phyloP scores from a whole-genome alignment of 192 early-diverging fungal genomes.

The Mortierella hygrophila region DNA sequence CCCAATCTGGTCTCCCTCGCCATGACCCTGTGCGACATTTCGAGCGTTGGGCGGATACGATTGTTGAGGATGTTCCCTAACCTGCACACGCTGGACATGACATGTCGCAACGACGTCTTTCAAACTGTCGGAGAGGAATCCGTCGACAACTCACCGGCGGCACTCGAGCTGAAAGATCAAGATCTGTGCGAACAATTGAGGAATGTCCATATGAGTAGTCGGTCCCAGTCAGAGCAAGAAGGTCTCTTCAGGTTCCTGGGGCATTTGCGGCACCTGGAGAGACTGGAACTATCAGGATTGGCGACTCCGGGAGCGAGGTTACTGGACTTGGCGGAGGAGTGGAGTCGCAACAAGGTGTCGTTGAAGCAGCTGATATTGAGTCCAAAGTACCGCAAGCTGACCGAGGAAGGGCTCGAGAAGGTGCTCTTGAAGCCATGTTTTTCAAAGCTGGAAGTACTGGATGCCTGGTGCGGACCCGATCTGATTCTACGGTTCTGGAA shows the following conservation, averaged over 20 bases:
- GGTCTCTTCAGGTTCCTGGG: slow-evolving; percentile 7
- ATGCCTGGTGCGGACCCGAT: slow-evolving; percentile 25
- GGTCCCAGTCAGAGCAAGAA: slow-evolving; percentile 15
- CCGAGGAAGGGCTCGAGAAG: slow-evolving; percentile 11
- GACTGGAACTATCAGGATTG: slow-evolving; percentile 21
- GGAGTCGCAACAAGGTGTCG: slow-evolving; percentile 19
- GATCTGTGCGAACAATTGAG: not conserved
- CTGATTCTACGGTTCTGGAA: slow-evolving; percentile 29
- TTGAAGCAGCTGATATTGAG: slow-evolving; percentile 8
- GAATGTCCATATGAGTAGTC: not conserved
- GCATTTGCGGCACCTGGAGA: not conserved
- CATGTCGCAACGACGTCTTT: slow-evolving; percentile 17
- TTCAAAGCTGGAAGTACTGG: slow-evolving; percentile 6
- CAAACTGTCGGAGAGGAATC: not conserved
- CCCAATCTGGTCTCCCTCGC: slow-evolving; percentile 16
- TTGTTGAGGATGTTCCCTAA: slow-evolving; percentile 31
- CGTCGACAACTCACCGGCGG: too few relatives aligned
- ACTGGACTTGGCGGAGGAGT: slow-evolving; percentile 10
- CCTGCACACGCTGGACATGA: slow-evolving; percentile 6
- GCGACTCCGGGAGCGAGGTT: not conserved
- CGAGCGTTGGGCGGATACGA: slow-evolving; percentile 7
- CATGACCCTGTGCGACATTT: slow-evolving; percentile 28
- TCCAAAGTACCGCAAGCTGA: slow-evolving; percentile 1
- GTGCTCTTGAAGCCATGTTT: slow-evolving; percentile 19
- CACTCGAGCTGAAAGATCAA: not conserved